These are phyloP conservation scores for Fusarium aywerte DNA, from an alignment of 2,329 filamentous ascomycete genomes.

Conservation along the genomic window DNA sequence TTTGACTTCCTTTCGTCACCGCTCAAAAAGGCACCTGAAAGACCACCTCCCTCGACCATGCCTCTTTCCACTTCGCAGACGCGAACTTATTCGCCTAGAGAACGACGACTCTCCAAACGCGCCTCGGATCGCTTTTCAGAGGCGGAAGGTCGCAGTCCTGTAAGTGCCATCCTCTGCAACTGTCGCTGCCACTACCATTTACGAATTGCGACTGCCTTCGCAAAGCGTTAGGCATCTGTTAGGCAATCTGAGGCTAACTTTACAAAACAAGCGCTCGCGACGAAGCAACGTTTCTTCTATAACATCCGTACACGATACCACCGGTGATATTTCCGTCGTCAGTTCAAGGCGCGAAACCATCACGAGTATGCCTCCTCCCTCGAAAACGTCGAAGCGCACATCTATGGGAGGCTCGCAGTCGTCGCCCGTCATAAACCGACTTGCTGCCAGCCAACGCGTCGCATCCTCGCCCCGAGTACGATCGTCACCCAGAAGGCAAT, in stretches of 20 bases:
- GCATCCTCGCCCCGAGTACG: not conserved
- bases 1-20: constrained; percentile 40
- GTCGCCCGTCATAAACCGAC: not conserved
- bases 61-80: constrained; percentile 21
- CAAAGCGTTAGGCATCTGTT: not conserved
- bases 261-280: constrained; percentile 23
- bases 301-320: constrained; percentile 12
- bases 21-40: constrained; percentile 31
- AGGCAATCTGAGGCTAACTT: not conserved
- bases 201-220: not conserved
- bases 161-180: constrained; percentile 20
- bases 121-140: constrained; percentile 15
- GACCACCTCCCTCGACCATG: constrained; percentile 19
- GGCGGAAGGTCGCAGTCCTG: constrained; percentile 31
- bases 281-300: constrained; percentile 28
- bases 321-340: constrained; percentile 7
- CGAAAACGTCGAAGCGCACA: not conserved
- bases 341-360: constrained; percentile 12
- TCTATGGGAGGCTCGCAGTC: not conserved
- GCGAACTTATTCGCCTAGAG: constrained; percentile 31
- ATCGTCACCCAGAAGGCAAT: constrained; percentile 5
- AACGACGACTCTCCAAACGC: constrained; percentile 25
- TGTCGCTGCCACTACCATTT: not conserved
- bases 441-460: not conserved
- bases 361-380: constrained; percentile 13